Percentiles rank a stretch among this genome's conserved stretches.
phyloP scores from a whole-genome alignment of 2,329 filamentous ascomycete genomes.

The Pyricularia pennisetigena region DNA sequence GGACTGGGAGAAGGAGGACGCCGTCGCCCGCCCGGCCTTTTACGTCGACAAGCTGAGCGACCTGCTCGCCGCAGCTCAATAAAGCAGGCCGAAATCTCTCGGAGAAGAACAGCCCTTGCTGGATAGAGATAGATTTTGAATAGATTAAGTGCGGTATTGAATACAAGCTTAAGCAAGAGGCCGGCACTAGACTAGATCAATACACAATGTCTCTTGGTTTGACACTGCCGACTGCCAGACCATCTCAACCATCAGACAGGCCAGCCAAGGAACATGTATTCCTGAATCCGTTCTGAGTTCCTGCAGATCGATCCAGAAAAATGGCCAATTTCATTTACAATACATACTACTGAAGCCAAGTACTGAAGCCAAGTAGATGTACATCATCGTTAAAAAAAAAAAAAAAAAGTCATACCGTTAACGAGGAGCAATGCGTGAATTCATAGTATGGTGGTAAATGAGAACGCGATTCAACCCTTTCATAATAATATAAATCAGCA shows the following conservation, averaged over 20 bases:
- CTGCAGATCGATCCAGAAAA: neutral
- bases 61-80: slow-evolving; percentile 26
- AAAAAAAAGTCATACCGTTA: no score
- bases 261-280: neutral
- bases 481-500: neutral
- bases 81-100: no score
- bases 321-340: neutral
- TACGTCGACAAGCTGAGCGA: slow-evolving; percentile 84
- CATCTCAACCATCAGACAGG: no score
- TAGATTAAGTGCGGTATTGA: neutral
- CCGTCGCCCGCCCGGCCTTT: slow-evolving; percentile 62
- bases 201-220: neutral
- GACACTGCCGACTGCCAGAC: no score
- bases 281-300: neutral
- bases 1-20: slow-evolving; percentile 64
- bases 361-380: neutral
- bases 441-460: neutral
- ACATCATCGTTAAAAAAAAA: no score
- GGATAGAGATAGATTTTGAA: neutral
- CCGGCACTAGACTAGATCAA: neutral
- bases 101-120: no score
- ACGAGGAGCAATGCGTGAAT: neutral
- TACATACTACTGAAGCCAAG: neutral
- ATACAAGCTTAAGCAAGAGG: neutral
- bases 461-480: neutral